Conservation (phyloP, 1,284 basidiomycete genomes). For the Marasmius tenuissimus region DNA sequence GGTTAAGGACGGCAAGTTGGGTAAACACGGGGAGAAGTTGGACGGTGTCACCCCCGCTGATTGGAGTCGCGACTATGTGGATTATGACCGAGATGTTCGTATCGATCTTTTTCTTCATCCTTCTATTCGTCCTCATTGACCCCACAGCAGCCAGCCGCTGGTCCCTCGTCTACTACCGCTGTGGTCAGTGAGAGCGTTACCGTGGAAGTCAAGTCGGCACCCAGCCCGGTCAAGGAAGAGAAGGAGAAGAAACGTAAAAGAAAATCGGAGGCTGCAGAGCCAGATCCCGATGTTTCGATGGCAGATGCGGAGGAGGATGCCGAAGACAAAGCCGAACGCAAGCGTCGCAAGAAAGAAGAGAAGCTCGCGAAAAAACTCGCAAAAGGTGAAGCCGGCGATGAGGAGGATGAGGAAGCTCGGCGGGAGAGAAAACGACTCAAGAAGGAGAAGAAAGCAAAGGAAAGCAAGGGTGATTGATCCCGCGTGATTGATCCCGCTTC, state of each 20-base stretch:
- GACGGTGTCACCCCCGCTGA: slow-evolving; percentile 89
- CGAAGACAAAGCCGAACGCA: slow-evolving; percentile 47
- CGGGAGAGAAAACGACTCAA: slow-evolving; percentile 62
- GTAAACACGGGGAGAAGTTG: slow-evolving; percentile 93
- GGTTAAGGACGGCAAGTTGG: slow-evolving; percentile 94
- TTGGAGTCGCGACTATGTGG: slow-evolving; percentile 93
- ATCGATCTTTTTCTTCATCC: slow-evolving; percentile 4
- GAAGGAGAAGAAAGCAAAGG: slow-evolving; percentile 70
- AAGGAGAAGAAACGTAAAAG: slow-evolving; percentile 78
- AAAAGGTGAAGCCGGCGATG: slow-evolving; percentile 33
- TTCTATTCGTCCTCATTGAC: slow-evolving; percentile 3
- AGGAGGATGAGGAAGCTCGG: slow-evolving; percentile 60
- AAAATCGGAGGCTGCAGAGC: slow-evolving; percentile 59
- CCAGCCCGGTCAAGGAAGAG: slow-evolving; percentile 48
- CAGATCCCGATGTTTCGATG: slow-evolving; percentile 43
- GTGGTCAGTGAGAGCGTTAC: slow-evolving; percentile 22
- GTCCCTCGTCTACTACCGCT: slow-evolving; percentile 36
- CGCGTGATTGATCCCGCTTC: background rate
- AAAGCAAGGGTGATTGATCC: slow-evolving; percentile 32
- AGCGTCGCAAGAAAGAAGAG: slow-evolving; percentile 56
- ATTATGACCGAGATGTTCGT: slow-evolving; percentile 68
- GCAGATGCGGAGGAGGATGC: slow-evolving; percentile 34
- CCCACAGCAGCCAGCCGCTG: slow-evolving; percentile 43
- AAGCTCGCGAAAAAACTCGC: slow-evolving; percentile 45
- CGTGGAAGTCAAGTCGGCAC: slow-evolving; percentile 22